Base-by-base conservation (phyloP, 1,139 yeast species). In the Pichia sp. region DNA sequence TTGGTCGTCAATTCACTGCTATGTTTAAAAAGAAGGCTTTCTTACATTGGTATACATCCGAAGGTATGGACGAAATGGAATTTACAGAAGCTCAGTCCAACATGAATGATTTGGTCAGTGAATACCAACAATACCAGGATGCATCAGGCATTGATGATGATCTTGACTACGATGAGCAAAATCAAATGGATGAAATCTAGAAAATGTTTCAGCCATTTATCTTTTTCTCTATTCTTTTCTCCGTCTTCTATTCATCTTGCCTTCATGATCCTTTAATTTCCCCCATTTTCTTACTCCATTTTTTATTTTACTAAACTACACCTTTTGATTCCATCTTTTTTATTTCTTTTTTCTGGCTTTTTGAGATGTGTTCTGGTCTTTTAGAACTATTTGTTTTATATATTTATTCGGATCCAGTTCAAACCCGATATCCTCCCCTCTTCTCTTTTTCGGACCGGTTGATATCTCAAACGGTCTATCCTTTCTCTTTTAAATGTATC, bases 61-160 rank as follows among this genome's bases (percentile, higher is more conserved):
- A 90, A 74, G 97, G 97, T 75, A 90, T 90, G 97, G 97, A 90
- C 69, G 95, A 86, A 73, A 80, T 85, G 79, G 97, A 90, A 76
- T 90, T 90, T 72, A 83, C 91, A 60, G 97, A 90, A 75, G 97
- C 97, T 53, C 90, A 79, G 68, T 76, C 83, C 54, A 88, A 90
- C 72, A 84, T 90, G 91, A 83, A 81, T 65, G 97, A 90, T 73
- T 79, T 90, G 70, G 91, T 90, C 57, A 82, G 85, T 67, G 97
- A 90, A 73, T 89, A 89, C 72, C 95, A 88, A 75, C 96, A 90
- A 75, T 89, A 90, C 76, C 96, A 89, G 77, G 93, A 86, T 63
- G 93, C 90, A 46, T 79, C 83, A 58, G 79, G 84, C 60, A 87
- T 84, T 58, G 95, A 87, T 64, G 87, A 82, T 65, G 86, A 82